phyloP scores from a whole-genome alignment of 805 yeast genomes.

The Blastobotrys mokoenaii region DNA sequence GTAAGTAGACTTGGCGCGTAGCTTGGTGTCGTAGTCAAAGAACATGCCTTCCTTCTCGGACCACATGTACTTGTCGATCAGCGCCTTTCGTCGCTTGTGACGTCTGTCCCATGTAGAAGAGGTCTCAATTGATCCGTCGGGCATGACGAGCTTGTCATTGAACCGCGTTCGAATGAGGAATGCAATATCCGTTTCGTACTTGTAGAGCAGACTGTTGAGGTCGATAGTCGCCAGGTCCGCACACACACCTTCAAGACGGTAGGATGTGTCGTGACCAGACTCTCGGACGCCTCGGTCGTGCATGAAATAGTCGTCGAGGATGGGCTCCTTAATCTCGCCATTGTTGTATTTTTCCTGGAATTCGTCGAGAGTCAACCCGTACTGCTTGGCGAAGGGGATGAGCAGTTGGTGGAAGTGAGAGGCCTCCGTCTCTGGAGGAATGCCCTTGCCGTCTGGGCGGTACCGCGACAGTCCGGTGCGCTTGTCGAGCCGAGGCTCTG shows the following conservation, averaged over 20 bases:
- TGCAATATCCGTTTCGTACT: slow-evolving; percentile 83
- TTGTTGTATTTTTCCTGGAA: slow-evolving; percentile 64
- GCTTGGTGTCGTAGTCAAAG: slow-evolving; percentile 72
- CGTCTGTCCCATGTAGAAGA: slow-evolving; percentile 53
- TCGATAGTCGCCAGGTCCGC: slow-evolving; percentile 89
- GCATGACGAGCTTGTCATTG: slow-evolving; percentile 37
- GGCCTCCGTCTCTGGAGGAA: slow-evolving; percentile 94
- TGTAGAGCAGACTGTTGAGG: slow-evolving; percentile 74
- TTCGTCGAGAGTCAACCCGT: slow-evolving; percentile 47
- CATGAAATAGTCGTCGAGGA: slow-evolving; percentile 76
- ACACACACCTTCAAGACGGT: slow-evolving; percentile 82
- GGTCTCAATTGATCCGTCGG: slow-evolving; percentile 35
- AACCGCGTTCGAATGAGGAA: slow-evolving; percentile 48
- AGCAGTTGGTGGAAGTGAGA: slow-evolving; percentile 74
- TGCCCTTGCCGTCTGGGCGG: slow-evolving; percentile 85
- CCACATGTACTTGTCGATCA: slow-evolving; percentile 72
- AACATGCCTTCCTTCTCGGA: slow-evolving; percentile 67
- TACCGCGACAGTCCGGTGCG: slow-evolving; percentile 78
- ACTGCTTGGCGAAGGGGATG: slow-evolving; percentile 57
- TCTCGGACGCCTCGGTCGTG: slow-evolving; percentile 95
- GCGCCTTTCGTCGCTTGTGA: slow-evolving; percentile 45
- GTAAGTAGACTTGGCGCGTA: slow-evolving; percentile 47
- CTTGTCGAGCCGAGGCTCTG: slow-evolving; percentile 63
- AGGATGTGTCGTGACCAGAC: slow-evolving; percentile 92
- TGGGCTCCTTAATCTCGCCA: slow-evolving; percentile 61